phyloP scores from a whole-genome alignment of 2,329 filamentous ascomycete genomes.

The Daldinia eschscholtzii region DNA sequence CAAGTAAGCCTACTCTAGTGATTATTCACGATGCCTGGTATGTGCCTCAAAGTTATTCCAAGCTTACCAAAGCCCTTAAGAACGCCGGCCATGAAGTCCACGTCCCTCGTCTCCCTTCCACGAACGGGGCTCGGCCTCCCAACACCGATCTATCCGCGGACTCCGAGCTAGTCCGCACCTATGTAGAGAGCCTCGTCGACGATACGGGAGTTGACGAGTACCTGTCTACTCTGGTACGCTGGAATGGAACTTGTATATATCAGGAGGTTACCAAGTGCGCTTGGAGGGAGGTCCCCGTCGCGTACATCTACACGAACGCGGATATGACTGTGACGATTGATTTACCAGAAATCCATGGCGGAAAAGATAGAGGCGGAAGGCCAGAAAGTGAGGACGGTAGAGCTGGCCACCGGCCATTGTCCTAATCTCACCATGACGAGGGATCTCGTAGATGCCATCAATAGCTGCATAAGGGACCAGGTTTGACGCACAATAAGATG shows the following conservation, averaged over 20 bases:
- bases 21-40: background rate
- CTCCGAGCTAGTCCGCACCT: background rate
- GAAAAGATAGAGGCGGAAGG: too few relatives aligned
- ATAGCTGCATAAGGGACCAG: too few relatives aligned
- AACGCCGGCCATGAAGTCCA: background rate
- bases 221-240: background rate
- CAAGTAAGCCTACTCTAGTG: background rate
- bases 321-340: background rate
- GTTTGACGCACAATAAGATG: too few relatives aligned
- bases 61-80: background rate
- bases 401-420: too few relatives aligned
- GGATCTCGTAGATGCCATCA: too few relatives aligned
- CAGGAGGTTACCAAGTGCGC: too few relatives aligned
- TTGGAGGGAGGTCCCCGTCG: background rate
- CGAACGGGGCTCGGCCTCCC: background rate
- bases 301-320: background rate
- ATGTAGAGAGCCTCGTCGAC: background rate
- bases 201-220: background rate
- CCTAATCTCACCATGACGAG: too few relatives aligned
- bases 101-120: background rate
- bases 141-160: background rate
- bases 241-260: background rate
- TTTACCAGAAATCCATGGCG: too few relatives aligned
- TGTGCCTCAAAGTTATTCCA: background rate
- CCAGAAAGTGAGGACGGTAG: too few relatives aligned